These are phyloP conservation scores for Podaxis pistillaris DNA, from an alignment of 768 basidiomycete species.

Conservation along the genomic window DNA sequence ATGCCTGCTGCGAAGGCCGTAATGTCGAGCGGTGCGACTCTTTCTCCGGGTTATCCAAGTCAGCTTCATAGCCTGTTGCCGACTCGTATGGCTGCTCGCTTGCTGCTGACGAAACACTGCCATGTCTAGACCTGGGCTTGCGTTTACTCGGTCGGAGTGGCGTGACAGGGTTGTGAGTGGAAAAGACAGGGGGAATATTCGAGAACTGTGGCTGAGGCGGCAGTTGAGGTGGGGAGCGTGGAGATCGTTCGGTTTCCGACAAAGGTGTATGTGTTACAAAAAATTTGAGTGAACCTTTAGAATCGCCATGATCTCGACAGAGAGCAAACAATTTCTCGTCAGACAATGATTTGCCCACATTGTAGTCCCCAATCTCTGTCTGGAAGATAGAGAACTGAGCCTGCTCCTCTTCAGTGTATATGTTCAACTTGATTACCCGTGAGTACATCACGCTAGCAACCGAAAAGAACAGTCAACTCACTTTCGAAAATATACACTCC, in stretches of 20 bases:
- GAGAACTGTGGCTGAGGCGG: constrained; percentile 31
- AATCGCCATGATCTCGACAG: constrained; percentile 71
- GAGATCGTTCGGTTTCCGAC: constrained; percentile 52
- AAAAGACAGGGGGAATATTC: constrained; percentile 26
- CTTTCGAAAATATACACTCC: constrained; percentile 80
- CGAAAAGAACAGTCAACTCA: constrained; percentile 29
- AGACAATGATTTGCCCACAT: constrained; percentile 69
- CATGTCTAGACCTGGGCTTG: constrained; percentile 57
- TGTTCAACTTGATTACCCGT: constrained; percentile 54
- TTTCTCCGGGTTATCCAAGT: constrained; percentile 59
- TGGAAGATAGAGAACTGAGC: constrained; percentile 76
- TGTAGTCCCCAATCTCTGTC: constrained; percentile 81
- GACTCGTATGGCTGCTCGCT: constrained; percentile 57
- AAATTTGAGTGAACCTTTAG: constrained; percentile 80
- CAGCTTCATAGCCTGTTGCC: constrained; percentile 69
- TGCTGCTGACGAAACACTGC: constrained; percentile 64
- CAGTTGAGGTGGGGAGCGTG: constrained; percentile 24
- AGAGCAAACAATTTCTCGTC: constrained; percentile 71
- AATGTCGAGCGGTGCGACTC: constrained; percentile 41
- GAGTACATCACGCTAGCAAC: constrained; percentile 1
- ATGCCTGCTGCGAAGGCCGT: constrained; percentile 33
- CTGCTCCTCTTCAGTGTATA: constrained; percentile 81
- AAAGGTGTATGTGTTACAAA: constrained; percentile 69
- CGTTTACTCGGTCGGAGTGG: constrained; percentile 52
- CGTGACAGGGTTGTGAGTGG: constrained; percentile 36